A percentile compares a stretch with the other conserved stretches of the same genome.
phyloP scores from a whole-genome alignment of 2,329 filamentous ascomycete species.

The Alternaria ventricosa region DNA sequence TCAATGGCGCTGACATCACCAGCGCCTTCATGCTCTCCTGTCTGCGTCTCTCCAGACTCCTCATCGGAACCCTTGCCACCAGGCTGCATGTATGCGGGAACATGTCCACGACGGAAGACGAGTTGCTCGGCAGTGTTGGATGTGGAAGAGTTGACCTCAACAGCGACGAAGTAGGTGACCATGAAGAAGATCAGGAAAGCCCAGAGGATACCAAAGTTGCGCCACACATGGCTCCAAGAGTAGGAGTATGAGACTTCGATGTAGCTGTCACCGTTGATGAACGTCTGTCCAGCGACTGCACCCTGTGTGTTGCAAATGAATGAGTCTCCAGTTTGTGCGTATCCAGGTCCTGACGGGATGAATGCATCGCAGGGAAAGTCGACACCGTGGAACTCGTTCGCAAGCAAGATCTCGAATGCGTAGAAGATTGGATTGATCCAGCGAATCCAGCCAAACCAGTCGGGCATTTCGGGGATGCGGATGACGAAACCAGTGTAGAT shows the following conservation, averaged over 20 bases:
- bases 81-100: slow-evolving; percentile 50
- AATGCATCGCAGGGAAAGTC: slow-evolving; percentile 45
- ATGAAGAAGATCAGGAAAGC: slow-evolving; percentile 71
- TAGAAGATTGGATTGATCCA: slow-evolving; percentile 78
- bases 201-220: slow-evolving; percentile 69
- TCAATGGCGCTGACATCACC: slow-evolving; percentile 49
- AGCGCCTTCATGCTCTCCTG: slow-evolving; percentile 39
- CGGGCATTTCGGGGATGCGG: slow-evolving; percentile 64
- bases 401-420: slow-evolving; percentile 78
- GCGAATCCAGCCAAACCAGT: slow-evolving; percentile 54
- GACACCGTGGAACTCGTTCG: slow-evolving; percentile 68
- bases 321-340: slow-evolving; percentile 28
- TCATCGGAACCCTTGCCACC: slow-evolving; percentile 43
- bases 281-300: slow-evolving; percentile 46
- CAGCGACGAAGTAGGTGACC: slow-evolving; percentile 66
- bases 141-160: slow-evolving; percentile 69
- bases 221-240: slow-evolving; percentile 55
- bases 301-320: slow-evolving; percentile 50
- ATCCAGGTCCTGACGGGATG: slow-evolving; percentile 49
- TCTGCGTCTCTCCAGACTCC: slow-evolving; percentile 39
- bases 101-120: slow-evolving; percentile 63
- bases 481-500: slow-evolving; percentile 73
- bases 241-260: slow-evolving; percentile 44
- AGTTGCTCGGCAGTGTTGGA: slow-evolving; percentile 71
- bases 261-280: slow-evolving; percentile 50